Evolutionary conservation across 352 stramenopile species (phyloP), one percentile per base, ranked within the genome.

Genomic region (Globisporangium camurandrum): DNA sequence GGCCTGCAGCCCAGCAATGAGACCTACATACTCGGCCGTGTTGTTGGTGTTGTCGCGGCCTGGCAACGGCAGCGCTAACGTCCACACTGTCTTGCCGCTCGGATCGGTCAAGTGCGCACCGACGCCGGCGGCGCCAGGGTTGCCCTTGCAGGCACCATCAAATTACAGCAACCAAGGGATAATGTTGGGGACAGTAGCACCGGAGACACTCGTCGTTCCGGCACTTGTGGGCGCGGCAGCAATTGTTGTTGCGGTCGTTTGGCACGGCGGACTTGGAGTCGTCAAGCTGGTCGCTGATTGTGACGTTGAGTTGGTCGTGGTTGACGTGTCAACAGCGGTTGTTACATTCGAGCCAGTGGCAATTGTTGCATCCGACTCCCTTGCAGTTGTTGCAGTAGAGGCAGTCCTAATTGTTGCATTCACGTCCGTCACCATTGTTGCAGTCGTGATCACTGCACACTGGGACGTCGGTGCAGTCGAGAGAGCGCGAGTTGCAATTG

Each of bases 31-130:
- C 39, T 62, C 51, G 6, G 51, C 47, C 1, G 33, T 56, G 30
- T 65, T 65, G 47, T 65, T 57, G 14, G 41, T 60, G 33, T 38
- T 38, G 27, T 53, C 46, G n/a, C 34, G n/a, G 38, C 39, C 43
- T 6, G 56, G 36, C 19, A 56, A 19, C 46, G 43, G 56, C 37
- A 44, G 14, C 0, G 55, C 61, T 7, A 51, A 38, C 0, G 55
- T 68, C 51, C 52, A 68, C 14, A 58, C 34, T 6, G 48, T 51
- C 1, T 24, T 1, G 36, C 50, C 61, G 27, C 20, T 26, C 6
- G 53, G 46, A 4, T 59, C 28, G 39, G 54, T 56, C 3, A 68
- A 46, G 0, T 24, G 44, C 1, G 54, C 50, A 0, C 54, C 50
- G 1, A 50, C 50, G 11, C 52, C 56, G 16, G 51, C 49, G 19